Percentiles rank a stretch among this genome's conserved stretches.
Conservation (phyloP, 2,329 filamentous ascomycete species). For the Fusarium solani-melongenae region DNA sequence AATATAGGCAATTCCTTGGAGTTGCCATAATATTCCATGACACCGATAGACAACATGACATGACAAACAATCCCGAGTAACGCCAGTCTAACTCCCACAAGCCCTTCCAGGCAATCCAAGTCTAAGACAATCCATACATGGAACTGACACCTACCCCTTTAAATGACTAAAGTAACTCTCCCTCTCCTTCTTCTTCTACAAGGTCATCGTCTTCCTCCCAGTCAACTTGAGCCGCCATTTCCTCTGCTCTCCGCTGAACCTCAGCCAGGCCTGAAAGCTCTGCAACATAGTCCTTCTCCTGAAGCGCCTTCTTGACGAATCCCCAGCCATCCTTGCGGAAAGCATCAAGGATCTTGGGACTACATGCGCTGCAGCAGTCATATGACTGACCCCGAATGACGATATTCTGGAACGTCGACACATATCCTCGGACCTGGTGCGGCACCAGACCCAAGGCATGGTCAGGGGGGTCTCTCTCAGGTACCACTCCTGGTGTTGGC, state of each 20-base stretch:
- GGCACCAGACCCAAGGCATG: slow-evolving; percentile 78
- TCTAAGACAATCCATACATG: slow-evolving; percentile 8
- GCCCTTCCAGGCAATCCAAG: slow-evolving; percentile 2
- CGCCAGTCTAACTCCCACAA: slow-evolving; percentile 10
- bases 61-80: slow-evolving; percentile 9
- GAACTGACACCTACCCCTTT: background rate
- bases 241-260: slow-evolving; percentile 71
- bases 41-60: background rate
- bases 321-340: slow-evolving; percentile 78
- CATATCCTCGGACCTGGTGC: slow-evolving; percentile 83
- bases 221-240: slow-evolving; percentile 64
- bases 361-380: slow-evolving; percentile 85
- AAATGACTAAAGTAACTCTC: slow-evolving; percentile 28
- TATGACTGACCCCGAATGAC: slow-evolving; percentile 80
- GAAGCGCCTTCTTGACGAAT: slow-evolving; percentile 79
- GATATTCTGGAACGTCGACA: slow-evolving; percentile 79
- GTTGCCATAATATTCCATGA: background rate
- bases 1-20: background rate
- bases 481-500: slow-evolving; percentile 51
- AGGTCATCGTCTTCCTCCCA: slow-evolving; percentile 69
- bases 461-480: slow-evolving; percentile 66
- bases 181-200: slow-evolving; percentile 19
- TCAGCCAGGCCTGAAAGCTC: slow-evolving; percentile 80
- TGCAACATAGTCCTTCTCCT: slow-evolving; percentile 81
- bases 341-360: slow-evolving; percentile 72